Evolutionary conservation across 148 eudicot species (phyloP).

Genomic region (Fagopyrum homotropicum): DNA sequence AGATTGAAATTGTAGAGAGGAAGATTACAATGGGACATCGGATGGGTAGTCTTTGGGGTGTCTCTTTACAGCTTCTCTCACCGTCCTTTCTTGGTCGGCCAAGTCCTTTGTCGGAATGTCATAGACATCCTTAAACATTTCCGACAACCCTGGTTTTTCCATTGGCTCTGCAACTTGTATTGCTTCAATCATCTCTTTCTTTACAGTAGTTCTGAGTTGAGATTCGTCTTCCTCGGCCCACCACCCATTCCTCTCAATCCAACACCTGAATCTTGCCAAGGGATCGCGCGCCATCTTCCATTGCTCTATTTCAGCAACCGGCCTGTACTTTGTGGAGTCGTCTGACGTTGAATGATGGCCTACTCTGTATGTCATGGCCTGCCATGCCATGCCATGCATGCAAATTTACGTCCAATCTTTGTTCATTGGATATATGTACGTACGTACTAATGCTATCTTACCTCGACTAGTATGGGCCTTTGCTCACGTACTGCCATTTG

Average conservation of each 20-base stretch:
- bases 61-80: conserved; percentile 43
- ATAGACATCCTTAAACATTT: conserved; percentile 71
- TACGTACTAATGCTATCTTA: conserved; percentile 7
- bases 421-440: no score
- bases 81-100: conserved; percentile 44
- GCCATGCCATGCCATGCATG: not conserved
- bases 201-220: conserved; percentile 32
- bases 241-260: conserved; percentile 70
- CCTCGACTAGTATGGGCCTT: conserved; percentile 79
- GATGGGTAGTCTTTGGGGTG: conserved; percentile 60
- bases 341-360: conserved; percentile 89
- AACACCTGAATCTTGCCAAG: conserved; percentile 43
- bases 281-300: conserved; percentile 56
- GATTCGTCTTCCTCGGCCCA: conserved; percentile 60
- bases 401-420: not conserved
- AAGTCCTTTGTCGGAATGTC: conserved; percentile 46
- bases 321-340: conserved; percentile 75
- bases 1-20: no score
- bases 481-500: conserved; percentile 59
- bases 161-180: conserved; percentile 60
- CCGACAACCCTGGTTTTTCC: conserved; percentile 54
- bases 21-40: not conserved
- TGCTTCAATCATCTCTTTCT: conserved; percentile 58
- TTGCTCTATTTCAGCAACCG: conserved; percentile 53
- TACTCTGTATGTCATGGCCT: conserved; percentile 87